Base-by-base conservation (phyloP, 1,284 basidiomycete genomes). In the Trametes sp. region DNA sequence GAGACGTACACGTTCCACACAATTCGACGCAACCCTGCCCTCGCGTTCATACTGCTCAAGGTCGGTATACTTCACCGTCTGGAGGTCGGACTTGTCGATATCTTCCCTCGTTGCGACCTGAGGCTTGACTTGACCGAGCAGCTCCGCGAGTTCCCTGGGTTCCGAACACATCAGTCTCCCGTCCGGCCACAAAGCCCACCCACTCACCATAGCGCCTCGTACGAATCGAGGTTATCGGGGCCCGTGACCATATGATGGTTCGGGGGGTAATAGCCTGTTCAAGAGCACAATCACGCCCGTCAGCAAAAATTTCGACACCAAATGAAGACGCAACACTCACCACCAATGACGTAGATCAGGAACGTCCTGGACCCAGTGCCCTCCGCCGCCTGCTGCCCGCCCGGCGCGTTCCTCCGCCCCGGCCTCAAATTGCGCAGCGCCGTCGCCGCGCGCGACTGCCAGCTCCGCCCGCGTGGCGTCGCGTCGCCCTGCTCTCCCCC, bases 201-300 rank as follows among this genome's bases (percentile, higher is more conserved):
- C 16, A 82, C 85, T 62, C 76, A 87, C 90, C 90, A 82, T 58
- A 93, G 72, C 59, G 89, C 87, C 71, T 93, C 91, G 74, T 94
- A 91, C 23, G 89, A 93, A 70, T 86, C 90, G 68, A 94, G 77
- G 33, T 87, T 85, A 64, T 88, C 87, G 0, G 88, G 88, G 29
- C 91, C 90, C 6, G 88, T 89, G 50, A 96, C 87, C 62, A 96
- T 88, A 54, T 87, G 90, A 73, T 96, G 94, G 65, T 92, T 88
- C 24, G 90, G 90, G 1, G 94, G 92, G 73, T 95, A 96, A 72
- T 95, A 94, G 21, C 93, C 94, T 87, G 69, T 10, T 41, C 6
- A 26, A 19, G 44, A 38, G 16, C 36, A 38, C 36, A 38, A 16
- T 11, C 21, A 4, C 49, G 35, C n/a, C 11, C 28, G 24, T 46